Conservation (phyloP, 2,329 filamentous ascomycete genomes). For the Zasmidium cellare region DNA sequence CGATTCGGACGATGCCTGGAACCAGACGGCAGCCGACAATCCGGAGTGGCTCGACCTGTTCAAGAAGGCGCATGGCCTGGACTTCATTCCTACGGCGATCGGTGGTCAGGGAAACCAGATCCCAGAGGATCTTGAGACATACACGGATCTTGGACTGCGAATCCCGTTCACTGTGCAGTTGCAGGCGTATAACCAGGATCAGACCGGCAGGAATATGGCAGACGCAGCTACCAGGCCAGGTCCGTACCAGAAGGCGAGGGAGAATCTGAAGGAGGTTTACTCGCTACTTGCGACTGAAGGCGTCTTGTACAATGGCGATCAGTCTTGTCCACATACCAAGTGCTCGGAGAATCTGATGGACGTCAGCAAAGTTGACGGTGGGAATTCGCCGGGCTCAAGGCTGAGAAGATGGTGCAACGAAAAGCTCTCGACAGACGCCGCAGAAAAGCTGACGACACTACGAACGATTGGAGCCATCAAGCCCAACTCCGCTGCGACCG, state of each 20-base stretch:
- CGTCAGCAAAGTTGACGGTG: conserved; percentile 21
- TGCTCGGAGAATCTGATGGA: conserved; percentile 29
- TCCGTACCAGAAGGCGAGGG: conserved; percentile 15
- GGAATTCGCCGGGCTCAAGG: conserved; percentile 5
- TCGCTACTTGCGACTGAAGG: conserved; percentile 23
- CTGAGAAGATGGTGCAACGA: conserved; percentile 28
- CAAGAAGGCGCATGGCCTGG: conserved; percentile 50
- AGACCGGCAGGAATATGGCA: conserved; percentile 11
- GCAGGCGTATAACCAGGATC: conserved; percentile 30
- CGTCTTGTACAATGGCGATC: conserved; percentile 21
- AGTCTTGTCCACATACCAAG: conserved; percentile 25
- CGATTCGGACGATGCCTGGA: conserved; percentile 51
- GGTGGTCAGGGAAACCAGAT: conserved; percentile 33
- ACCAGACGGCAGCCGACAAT: conserved; percentile 43
- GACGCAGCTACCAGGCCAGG: conserved; percentile 16
- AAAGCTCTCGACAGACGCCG: conserved; percentile 4
- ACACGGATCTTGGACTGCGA: conserved; percentile 36
- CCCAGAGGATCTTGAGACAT: conserved; percentile 35
- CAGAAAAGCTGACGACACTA: not conserved
- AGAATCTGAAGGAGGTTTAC: conserved; percentile 21
- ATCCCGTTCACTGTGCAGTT: conserved; percentile 36
- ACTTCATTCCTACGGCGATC: conserved; percentile 34
- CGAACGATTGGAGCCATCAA: not conserved
- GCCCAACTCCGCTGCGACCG: not conserved
- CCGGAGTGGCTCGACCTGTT: conserved; percentile 51